Evolutionary conservation across 1,284 basidiomycete genomes (phyloP), one percentile per base, ranked within the genome.

Genomic region (Lentinus polychrous): DNA sequence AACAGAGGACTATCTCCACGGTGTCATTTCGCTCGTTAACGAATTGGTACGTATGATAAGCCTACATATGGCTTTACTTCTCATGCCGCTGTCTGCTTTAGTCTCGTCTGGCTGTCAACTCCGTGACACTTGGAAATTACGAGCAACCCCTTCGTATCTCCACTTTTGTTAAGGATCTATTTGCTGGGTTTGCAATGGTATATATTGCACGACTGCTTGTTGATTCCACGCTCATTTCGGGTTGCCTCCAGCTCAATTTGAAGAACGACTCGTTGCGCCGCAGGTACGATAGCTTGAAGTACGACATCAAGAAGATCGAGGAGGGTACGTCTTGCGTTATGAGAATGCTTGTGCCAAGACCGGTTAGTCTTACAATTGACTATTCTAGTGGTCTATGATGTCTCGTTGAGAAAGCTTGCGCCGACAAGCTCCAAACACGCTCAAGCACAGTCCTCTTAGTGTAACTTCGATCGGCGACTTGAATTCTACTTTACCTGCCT

Each of bases 271-370:
- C 71, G 0, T 69, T 93, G 3, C 80, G 90, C 8, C 78, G 87
- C 51, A 70, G 89, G 45, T 93, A 89, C 59, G 90, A 90, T 58
- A 81, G 83, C 55, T 67, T 91, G 20, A 91, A 91, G 61, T 93
- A 92, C 57, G 90, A 92, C 60, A 78, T 93, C 56, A 92, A 92
- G 67, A 90, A 90, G 58, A 86, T 92, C 18, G 90, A 93, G 70
- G 91, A 92, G 80, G 89, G 90, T 80, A 48, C 52, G 71, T 35
- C 6, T 8, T 42, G 33, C 3, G 11, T 17, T 17, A 32, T 44
- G 8, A 32, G 42, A 3, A 24, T 41, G 40, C 12, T 15, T 15
- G 6, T 37, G 35, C 38, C 14, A 20, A 24, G 17, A 20, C 20
- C n/a, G 6, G 12, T 20, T 23, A 22, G 17, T 40, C 20, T 23